phyloP scores from a whole-genome alignment of 2,329 filamentous ascomycete species.

The Acrocalymma vagum region DNA sequence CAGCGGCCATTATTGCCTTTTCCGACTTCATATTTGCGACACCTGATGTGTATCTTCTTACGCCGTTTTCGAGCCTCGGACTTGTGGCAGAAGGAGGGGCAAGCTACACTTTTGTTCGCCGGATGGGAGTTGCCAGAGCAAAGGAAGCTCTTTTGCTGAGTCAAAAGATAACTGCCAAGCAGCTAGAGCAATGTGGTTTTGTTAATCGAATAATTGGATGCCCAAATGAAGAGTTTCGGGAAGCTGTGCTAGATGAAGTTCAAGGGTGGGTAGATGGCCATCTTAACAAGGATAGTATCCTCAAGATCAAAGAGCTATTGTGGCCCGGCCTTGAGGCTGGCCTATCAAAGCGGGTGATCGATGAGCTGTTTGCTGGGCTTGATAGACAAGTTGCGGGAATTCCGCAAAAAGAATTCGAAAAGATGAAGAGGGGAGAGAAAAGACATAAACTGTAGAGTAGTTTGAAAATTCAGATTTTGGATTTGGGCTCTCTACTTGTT shows the following conservation, averaged over 20 bases:
- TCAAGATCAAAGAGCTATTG: slow-evolving; percentile 86
- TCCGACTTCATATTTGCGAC: slow-evolving; percentile 91
- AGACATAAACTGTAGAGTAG: slow-evolving; percentile 87
- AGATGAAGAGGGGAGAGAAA: slow-evolving; percentile 87
- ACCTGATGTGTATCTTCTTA: slow-evolving; percentile 84
- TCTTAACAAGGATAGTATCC: slow-evolving; percentile 78
- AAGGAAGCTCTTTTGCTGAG: slow-evolving; percentile 96
- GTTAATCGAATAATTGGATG: slow-evolving; percentile 82
- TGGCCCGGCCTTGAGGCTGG: slow-evolving; percentile 74
- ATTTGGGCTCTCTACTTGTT: no score
- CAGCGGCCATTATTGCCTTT: slow-evolving; percentile 81
- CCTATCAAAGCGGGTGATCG: slow-evolving; percentile 79
- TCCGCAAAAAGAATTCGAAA: slow-evolving; percentile 88
- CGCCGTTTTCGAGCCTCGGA: slow-evolving; percentile 89
- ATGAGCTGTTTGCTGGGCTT: slow-evolving; percentile 86
- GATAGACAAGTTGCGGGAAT: slow-evolving; percentile 80
- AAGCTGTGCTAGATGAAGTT: slow-evolving; percentile 78
- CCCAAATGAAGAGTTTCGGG: slow-evolving; percentile 70
- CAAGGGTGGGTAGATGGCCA: slow-evolving; percentile 82
- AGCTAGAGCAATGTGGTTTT: slow-evolving; percentile 79
- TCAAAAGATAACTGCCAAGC: slow-evolving; percentile 75
- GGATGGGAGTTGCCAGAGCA: slow-evolving; percentile 81
- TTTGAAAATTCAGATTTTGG: no score
- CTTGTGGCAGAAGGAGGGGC: slow-evolving; percentile 90
- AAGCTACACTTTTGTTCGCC: slow-evolving; percentile 79